Percentiles rank a stretch among this genome's conserved stretches.
phyloP scores from a whole-genome alignment of 345 rosid genomes.

The Euphorbia pulcherrima region DNA sequence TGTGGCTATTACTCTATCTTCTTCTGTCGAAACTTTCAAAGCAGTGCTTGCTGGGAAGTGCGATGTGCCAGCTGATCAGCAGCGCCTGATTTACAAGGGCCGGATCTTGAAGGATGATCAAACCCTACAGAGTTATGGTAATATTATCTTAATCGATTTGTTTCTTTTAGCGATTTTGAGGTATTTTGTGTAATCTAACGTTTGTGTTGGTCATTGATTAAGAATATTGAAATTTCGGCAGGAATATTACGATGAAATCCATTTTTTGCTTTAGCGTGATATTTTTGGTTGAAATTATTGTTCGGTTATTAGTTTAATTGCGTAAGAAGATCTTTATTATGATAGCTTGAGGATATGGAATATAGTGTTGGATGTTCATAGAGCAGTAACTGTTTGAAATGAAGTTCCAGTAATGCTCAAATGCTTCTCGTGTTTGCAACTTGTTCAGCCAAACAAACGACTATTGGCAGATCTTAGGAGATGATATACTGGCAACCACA shows the following conservation, averaged over 20 bases:
- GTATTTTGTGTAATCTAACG: background rate
- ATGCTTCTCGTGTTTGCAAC: background rate
- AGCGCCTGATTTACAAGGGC: conserved; percentile 71
- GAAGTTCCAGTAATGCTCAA: background rate
- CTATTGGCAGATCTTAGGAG: background rate
- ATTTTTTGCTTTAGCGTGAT: background rate
- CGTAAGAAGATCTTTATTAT: background rate
- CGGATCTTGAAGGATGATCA: conserved; percentile 81
- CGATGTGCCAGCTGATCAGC: conserved; percentile 62
- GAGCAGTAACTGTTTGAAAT: background rate
- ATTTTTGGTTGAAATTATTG: too few species aligned
- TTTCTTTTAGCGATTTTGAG: background rate
- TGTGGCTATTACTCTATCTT: conserved; percentile 37
- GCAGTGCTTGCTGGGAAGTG: conserved; percentile 40
- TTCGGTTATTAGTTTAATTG: background rate
- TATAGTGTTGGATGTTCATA: background rate
- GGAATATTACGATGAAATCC: background rate
- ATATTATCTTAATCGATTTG: background rate
- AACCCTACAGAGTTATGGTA: conserved; percentile 61
- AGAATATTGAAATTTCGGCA: too few species aligned
- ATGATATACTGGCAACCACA: background rate
- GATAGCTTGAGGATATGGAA: background rate
- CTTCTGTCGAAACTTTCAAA: conserved; percentile 53
- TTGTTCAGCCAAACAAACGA: background rate
- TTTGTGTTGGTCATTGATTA: background rate